phyloP scores from a whole-genome alignment of 352 stramenopile genomes.

The Globisporangium viniferum region DNA sequence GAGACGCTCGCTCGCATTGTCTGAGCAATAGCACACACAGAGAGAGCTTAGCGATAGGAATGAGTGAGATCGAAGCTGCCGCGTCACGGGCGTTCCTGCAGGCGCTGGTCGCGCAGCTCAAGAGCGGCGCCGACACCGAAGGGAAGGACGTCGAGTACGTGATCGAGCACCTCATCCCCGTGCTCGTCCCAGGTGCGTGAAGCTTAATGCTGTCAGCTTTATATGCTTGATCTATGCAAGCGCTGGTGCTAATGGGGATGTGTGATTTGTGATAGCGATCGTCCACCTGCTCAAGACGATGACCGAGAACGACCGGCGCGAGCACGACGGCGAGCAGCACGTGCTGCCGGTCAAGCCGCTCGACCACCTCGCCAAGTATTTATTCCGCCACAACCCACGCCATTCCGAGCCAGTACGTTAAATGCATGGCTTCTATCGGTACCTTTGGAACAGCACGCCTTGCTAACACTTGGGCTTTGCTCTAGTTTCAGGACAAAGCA shows the following conservation, averaged over 20 bases:
- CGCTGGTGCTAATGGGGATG: not conserved
- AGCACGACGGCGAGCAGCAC: slow-evolving; percentile 36
- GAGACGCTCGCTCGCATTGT: too few species aligned
- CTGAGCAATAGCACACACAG: not conserved
- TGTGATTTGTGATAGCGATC: slow-evolving; percentile 26
- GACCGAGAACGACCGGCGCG: slow-evolving; percentile 33
- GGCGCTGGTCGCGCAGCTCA: slow-evolving; percentile 31
- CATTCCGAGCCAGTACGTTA: slow-evolving; percentile 43
- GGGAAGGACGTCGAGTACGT: slow-evolving; percentile 45
- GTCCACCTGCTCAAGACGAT: slow-evolving; percentile 55
- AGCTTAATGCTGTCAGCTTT: not conserved
- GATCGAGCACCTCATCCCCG: slow-evolving; percentile 50
- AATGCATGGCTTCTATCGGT: not conserved
- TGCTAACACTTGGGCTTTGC: not conserved
- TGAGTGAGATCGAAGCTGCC: slow-evolving; percentile 29
- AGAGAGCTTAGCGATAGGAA: not conserved
- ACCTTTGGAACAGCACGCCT: not conserved
- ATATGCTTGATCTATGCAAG: not conserved
- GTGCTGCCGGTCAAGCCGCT: slow-evolving; percentile 46
- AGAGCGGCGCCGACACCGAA: slow-evolving; percentile 20
- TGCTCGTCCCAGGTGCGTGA: slow-evolving; percentile 49
- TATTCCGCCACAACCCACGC: slow-evolving; percentile 64
- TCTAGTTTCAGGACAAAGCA: slow-evolving; percentile 22
- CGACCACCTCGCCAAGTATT: slow-evolving; percentile 62
- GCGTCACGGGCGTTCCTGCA: slow-evolving; percentile 41